Evolutionary conservation across 768 basidiomycete species (phyloP), one percentile per base, ranked within the genome.

Genomic region (Collybia nuda): DNA sequence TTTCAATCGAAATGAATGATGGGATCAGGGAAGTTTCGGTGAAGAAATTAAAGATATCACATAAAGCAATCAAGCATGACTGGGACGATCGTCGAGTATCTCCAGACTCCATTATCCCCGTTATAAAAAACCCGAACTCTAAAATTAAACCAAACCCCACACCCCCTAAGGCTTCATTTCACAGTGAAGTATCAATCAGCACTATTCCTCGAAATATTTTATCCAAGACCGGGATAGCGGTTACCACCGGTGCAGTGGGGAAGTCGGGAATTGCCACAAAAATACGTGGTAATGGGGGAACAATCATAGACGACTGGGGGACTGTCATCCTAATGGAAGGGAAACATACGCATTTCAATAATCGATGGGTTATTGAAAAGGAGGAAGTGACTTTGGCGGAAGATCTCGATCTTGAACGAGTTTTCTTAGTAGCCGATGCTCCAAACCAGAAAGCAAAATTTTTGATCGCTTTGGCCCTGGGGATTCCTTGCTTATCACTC

Each of bases 381-480:
- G 61, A 71, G 15, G 80, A 87, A 28, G 73, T 82, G 23, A 61
- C 67, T 32, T 79, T 76, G 67, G 64, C 57, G 17, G 74, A 72
- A 45, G 70, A 71, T 28, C 51, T 62, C n/a, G 69, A 72, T 23
- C 67, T 82, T 32, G 63, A 79, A 14, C 76, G 79, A 12, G 73
- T 87, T 19, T 89, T 90, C 65, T 71, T 91, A 36, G 53, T 91
- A 14, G 80, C 88, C 0, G 84, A 90, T 54, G 79, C 83, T 12
- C 63, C 76, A 7, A 81, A 76, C 56, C 79, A 82, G 50, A 93
- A 90, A 56, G 80, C 86, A 8, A 95, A 94, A 66, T 93, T 80
- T 59, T 72, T 96, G 47, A 76, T 86, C 2, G 89, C 92, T 5
- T 77, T 98, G 28, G 92, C 90, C 0, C 71, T 93, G 36, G 93